phyloP scores from a whole-genome alignment of 768 basidiomycete genomes.

The Brasilioporus rufonigricans region DNA sequence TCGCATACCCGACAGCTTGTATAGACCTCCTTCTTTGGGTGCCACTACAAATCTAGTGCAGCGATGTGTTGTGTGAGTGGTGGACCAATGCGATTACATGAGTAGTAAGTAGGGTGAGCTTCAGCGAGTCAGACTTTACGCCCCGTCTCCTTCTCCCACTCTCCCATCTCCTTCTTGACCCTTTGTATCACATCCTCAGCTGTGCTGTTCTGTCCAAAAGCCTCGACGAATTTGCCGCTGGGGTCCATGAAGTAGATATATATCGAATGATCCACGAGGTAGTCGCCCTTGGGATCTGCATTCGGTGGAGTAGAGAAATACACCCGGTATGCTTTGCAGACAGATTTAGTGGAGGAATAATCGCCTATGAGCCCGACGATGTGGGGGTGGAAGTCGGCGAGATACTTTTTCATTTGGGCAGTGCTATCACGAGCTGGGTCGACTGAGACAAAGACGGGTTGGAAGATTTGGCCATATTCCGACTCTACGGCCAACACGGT shows the following conservation, averaged over 20 bases:
- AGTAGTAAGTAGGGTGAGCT: conserved; percentile 4
- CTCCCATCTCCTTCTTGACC: conserved; percentile 50
- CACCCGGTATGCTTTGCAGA: conserved; percentile 94
- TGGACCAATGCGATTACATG: conserved; percentile 17
- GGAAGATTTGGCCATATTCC: conserved; percentile 66
- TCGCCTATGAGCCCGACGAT: conserved; percentile 86
- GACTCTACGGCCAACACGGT: conserved; percentile 47
- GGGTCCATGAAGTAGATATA: conserved; percentile 99
- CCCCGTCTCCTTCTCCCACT: conserved; percentile 40
- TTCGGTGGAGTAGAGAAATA: conserved; percentile 96
- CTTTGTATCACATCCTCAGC: conserved; percentile 66
- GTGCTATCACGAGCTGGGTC: conserved; percentile 90
- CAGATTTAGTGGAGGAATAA: conserved; percentile 80
- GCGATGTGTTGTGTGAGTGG: conserved; percentile 11
- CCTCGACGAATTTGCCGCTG: conserved; percentile 89
- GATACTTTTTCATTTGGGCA: conserved; percentile 58
- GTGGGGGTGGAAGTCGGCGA: conserved; percentile 86
- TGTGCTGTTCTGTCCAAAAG: conserved; percentile 83
- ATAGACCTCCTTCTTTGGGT: conserved; percentile 12
- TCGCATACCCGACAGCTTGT: conserved; percentile 13
- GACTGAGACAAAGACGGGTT: conserved; percentile 93
- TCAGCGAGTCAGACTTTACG: conserved; percentile 25
- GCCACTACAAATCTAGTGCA: background rate
- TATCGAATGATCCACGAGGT: conserved; percentile 95
- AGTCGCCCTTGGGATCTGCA: conserved; percentile 87